These are phyloP conservation scores for Amanita phalloides DNA, from an alignment of 768 basidiomycete species.

Conservation along the genomic window DNA sequence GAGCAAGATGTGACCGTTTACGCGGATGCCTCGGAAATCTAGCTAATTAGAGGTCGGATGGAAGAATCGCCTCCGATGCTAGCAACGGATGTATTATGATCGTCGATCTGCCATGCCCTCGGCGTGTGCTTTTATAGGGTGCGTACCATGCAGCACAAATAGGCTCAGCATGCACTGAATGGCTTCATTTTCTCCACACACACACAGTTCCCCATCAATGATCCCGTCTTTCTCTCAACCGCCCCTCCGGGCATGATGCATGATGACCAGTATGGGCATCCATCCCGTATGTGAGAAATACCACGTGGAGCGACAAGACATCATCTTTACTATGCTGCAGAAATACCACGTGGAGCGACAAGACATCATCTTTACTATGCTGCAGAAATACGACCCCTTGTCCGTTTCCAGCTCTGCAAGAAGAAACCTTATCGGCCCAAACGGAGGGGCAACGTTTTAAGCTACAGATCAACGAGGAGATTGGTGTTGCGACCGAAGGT, in stretches of 20 bases:
- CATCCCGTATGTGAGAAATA: too few species aligned
- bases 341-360: too few species aligned
- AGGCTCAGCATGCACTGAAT: not conserved
- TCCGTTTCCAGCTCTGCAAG: not conserved
- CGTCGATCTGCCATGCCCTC: not conserved
- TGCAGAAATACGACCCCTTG: too few species aligned
- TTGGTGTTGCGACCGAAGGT: not conserved
- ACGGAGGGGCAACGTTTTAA: not conserved
- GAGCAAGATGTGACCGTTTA: not conserved
- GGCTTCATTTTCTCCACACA: not conserved
- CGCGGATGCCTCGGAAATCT: conserved; percentile 15
- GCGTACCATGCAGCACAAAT: not conserved
- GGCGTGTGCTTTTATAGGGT: not conserved
- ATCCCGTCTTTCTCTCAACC: too few species aligned
- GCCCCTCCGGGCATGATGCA: too few species aligned
- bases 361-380: too few species aligned
- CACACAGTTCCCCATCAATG: too few species aligned
- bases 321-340: too few species aligned
- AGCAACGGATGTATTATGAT: not conserved
- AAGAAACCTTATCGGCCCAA: not conserved
- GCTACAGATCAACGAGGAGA: not conserved
- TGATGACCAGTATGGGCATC: too few species aligned
- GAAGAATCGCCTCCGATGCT: not conserved
- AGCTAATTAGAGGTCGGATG: not conserved
- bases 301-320: too few species aligned